phyloP scores from a whole-genome alignment of 306 rosid species.

The Castanospermum australe region DNA sequence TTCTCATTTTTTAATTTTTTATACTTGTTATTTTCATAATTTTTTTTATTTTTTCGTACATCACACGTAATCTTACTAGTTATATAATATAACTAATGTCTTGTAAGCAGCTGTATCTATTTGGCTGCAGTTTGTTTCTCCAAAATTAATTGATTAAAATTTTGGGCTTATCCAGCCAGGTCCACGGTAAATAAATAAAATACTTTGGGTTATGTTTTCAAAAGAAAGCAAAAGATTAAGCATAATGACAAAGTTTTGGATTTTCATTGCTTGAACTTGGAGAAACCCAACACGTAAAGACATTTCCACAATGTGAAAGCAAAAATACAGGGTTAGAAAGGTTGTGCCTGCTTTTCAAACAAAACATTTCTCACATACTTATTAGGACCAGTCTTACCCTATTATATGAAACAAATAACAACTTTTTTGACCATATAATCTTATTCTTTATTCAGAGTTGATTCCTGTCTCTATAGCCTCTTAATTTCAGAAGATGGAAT shows the following conservation, averaged over 20 bases:
- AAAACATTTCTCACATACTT: slow-evolving; percentile 22
- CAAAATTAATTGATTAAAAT: background rate
- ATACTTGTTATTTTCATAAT: too few species aligned
- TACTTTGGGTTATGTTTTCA: slow-evolving; percentile 20
- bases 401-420: slow-evolving; percentile 32
- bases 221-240: slow-evolving; percentile 35
- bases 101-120: background rate
- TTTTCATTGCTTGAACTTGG: slow-evolving; percentile 16
- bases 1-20: too few species aligned
- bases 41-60: too few species aligned
- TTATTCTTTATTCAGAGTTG: slow-evolving; percentile 17
- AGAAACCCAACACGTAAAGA: slow-evolving; percentile 26
- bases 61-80: too few species aligned
- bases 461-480: background rate
- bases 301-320: slow-evolving; percentile 25
- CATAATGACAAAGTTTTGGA: slow-evolving; percentile 25
- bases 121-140: background rate
- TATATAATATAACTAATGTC: background rate
- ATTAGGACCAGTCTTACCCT: background rate
- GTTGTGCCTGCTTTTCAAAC: slow-evolving; percentile 36
- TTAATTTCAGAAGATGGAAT: background rate
- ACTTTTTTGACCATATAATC: slow-evolving; percentile 54
- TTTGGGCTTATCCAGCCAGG: background rate
- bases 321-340: slow-evolving; percentile 15
- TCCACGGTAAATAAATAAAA: background rate